Base-by-base conservation (phyloP, 1,284 basidiomycete genomes). In the Stereum hirsutum region DNA sequence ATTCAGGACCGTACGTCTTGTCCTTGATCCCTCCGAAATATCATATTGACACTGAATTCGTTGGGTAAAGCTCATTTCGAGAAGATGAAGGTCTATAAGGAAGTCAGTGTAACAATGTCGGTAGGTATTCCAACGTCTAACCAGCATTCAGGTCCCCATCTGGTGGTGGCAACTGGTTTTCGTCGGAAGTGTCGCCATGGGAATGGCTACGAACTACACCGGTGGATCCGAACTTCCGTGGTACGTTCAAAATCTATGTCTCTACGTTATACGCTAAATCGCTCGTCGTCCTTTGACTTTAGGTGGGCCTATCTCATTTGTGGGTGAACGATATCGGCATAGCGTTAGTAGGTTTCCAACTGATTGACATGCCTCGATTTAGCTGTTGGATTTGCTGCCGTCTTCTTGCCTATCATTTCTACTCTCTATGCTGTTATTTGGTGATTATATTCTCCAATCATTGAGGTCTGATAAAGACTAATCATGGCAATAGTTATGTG, bases 361-460 rank as follows among this genome's bases (percentile, higher is more conserved):
- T n/a, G n/a, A n/a, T n/a, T n/a, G n/a, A n/a, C n/a, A n/a, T n/a
- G 39, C 26, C 41, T 44, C 30, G 11, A 40, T 14, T 24, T 44
- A 15, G 45, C 42, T 10, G 41, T 49, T 34, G 56, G 74, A 27
- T 62, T 79, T 37, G 64, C 74, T 6, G 57, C 68, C 36, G 57
- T 78, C 47, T 71, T 76, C 54, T 58, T 76, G 47, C 68, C 69
- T n/a, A 71, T 79, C 55, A 72, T 75, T 44, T 58, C 21, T 17
- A 15, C 56, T 17, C 51, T 60, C 17, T 58, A 56, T 46, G 70
- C 72, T 15, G 72, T 74, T 46, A 75, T n/a, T n/a, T n/a, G n/a
- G n/a, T n/a, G n/a, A n/a, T n/a, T n/a, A n/a, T n/a, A n/a, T n/a
- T n/a, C n/a, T n/a, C n/a, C n/a, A n/a, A n/a, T n/a, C n/a, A n/a